Evolutionary conservation across 768 basidiomycete genomes (phyloP).

Genomic region (Boletus vinaceobasis): DNA sequence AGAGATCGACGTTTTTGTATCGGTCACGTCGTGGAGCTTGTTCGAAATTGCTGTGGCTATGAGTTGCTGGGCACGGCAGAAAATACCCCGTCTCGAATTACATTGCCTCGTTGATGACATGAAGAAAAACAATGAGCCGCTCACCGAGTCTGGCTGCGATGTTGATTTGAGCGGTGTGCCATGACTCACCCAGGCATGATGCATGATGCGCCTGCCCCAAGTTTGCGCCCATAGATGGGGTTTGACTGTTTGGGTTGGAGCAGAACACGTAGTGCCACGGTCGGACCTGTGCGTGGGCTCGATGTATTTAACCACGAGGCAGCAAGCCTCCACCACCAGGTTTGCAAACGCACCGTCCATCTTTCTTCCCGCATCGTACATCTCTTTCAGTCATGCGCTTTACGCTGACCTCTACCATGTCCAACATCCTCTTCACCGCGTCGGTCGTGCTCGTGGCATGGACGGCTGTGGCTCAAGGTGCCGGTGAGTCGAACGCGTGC

Average conservation of each 20-base stretch:
- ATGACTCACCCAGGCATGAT: conserved; percentile 1
- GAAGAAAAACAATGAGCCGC: background rate
- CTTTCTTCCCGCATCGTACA: background rate
- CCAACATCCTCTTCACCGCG: background rate
- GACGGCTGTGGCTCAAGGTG: conserved; percentile 5
- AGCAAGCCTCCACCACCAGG: background rate
- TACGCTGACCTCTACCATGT: background rate
- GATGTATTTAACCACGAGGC: background rate
- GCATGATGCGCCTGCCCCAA: background rate
- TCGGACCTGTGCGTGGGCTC: background rate
- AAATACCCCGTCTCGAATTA: background rate
- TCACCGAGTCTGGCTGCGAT: background rate
- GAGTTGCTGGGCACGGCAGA: background rate
- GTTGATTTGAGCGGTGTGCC: background rate
- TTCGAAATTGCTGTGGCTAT: background rate
- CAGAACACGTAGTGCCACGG: no score
- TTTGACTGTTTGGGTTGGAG: background rate
- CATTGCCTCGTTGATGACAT: conserved; percentile 1
- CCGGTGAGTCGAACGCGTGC: conserved; percentile 4
- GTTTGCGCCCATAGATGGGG: background rate
- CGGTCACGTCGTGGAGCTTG: background rate
- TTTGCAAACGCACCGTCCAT: background rate
- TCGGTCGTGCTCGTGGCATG: conserved; percentile 3
- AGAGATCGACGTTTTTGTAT: background rate
- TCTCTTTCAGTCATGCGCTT: conserved; percentile 7